phyloP scores from a whole-genome alignment of 768 basidiomycete genomes.

The Naganishia friedmannii region DNA sequence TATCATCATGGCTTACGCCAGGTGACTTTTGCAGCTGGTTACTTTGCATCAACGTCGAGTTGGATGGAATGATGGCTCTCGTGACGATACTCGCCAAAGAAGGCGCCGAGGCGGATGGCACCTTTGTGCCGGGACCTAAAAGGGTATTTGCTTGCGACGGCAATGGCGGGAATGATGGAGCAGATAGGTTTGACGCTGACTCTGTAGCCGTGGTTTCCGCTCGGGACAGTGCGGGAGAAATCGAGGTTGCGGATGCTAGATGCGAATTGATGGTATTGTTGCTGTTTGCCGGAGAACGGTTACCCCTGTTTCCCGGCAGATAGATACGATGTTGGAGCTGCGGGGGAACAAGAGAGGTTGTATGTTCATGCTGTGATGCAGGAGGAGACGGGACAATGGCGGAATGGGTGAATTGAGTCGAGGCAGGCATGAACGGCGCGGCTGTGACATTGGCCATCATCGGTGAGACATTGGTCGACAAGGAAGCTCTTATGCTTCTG shows the following conservation, averaged over 20 bases:
- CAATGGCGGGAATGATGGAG: slow-evolving; percentile 48
- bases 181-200: neutral
- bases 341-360: slow-evolving; percentile 48
- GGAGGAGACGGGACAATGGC: neutral
- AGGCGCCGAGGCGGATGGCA: slow-evolving; percentile 33
- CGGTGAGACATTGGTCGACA: slow-evolving; percentile 27
- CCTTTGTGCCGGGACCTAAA: neutral
- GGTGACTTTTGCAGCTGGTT: slow-evolving; percentile 11
- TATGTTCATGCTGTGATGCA: slow-evolving; percentile 29
- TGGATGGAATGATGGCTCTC: slow-evolving; percentile 40
- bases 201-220: neutral
- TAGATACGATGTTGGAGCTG: slow-evolving; percentile 51
- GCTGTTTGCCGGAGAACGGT: neutral
- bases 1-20: neutral
- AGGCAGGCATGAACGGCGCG: slow-evolving; percentile 31
- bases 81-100: slow-evolving; percentile 50
- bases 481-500: neutral
- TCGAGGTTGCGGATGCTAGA: slow-evolving; percentile 24
- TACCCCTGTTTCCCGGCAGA: slow-evolving; percentile 35
- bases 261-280: slow-evolving; percentile 34
- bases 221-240: slow-evolving; percentile 17
- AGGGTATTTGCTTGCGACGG: slow-evolving; percentile 31
- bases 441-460: slow-evolving; percentile 34
- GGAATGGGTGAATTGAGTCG: neutral
- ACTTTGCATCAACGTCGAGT: slow-evolving; percentile 17